Conservation (phyloP, 2,329 filamentous ascomycete species). For the Esteya vermicola region DNA sequence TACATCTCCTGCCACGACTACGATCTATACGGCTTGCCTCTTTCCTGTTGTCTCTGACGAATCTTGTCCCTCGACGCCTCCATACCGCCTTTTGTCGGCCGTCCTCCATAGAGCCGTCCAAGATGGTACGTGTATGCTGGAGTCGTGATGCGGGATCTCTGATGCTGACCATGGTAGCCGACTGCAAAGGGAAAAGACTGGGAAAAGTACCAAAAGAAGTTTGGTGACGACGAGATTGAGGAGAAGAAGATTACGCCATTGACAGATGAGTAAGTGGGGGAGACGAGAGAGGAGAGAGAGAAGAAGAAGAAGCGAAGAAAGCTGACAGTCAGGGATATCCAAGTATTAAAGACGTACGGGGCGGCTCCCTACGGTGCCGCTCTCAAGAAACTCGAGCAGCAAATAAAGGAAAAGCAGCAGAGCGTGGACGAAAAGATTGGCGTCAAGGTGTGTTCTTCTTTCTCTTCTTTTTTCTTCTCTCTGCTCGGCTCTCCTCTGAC, state of each 20-base stretch:
- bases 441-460: constrained; percentile 53
- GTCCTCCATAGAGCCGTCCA: background rate
- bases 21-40: no score
- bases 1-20: background rate
- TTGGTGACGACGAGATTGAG: constrained; percentile 88
- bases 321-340: constrained; percentile 64
- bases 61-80: no score
- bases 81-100: background rate
- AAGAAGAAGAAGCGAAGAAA: background rate
- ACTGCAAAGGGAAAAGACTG: constrained; percentile 86
- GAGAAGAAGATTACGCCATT: constrained; percentile 99
- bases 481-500: no score
- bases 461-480: no score
- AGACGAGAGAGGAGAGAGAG: background rate
- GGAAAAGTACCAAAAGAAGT: constrained; percentile 99
- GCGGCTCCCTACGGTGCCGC: constrained; percentile 88
- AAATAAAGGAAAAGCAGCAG: constrained; percentile 98
- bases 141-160: background rate
- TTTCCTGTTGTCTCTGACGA: no score
- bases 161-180: constrained; percentile 46
- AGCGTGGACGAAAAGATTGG: constrained; percentile 99
- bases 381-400: constrained; percentile 94
- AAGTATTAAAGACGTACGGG: constrained; percentile 97
- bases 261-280: constrained; percentile 69
- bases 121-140: background rate